Evolutionary conservation across 2,329 filamentous ascomycete genomes (phyloP).

Genomic region (Curvularia sp.): DNA sequence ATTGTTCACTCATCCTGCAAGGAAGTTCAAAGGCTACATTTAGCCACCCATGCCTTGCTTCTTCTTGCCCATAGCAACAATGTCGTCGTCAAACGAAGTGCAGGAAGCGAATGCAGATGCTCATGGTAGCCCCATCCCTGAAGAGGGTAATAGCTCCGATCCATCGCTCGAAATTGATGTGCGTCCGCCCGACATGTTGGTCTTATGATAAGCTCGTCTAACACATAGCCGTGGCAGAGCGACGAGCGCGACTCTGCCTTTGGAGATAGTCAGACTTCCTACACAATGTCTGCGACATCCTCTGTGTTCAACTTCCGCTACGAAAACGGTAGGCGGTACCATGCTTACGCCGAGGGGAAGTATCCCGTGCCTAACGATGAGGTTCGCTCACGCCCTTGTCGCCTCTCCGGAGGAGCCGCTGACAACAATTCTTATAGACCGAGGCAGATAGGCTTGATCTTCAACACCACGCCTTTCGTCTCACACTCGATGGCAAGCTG

Average conservation of each 20-base stretch:
- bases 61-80: slow-evolving; percentile 1
- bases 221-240: slow-evolving; percentile 21
- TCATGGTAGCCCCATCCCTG: slow-evolving; percentile 10
- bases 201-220: slow-evolving; percentile 7
- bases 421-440: slow-evolving; percentile 21
- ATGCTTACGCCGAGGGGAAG: slow-evolving; percentile 41
- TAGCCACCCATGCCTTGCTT: not conserved
- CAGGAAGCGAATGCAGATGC: slow-evolving; percentile 6
- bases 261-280: slow-evolving; percentile 15
- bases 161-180: slow-evolving; percentile 41
- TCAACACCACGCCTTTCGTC: slow-evolving; percentile 45
- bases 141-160: slow-evolving; percentile 34
- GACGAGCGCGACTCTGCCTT: slow-evolving; percentile 35
- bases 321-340: slow-evolving; percentile 44
- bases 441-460: slow-evolving; percentile 43
- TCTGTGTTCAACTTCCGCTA: slow-evolving; percentile 42
- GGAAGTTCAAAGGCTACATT: slow-evolving; percentile 1
- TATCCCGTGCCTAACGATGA: slow-evolving; percentile 45
- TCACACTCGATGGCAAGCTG: slow-evolving; percentile 42
- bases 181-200: slow-evolving; percentile 16
- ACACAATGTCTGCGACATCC: slow-evolving; percentile 42
- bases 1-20: slow-evolving; percentile 10
- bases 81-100: slow-evolving; percentile 8
- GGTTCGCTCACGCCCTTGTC: slow-evolving; percentile 21
- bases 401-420: not conserved